Percentiles rank a stretch among this genome's conserved stretches.
phyloP scores from a whole-genome alignment of 2,329 filamentous ascomycete genomes.

The Botrytis elliptica region DNA sequence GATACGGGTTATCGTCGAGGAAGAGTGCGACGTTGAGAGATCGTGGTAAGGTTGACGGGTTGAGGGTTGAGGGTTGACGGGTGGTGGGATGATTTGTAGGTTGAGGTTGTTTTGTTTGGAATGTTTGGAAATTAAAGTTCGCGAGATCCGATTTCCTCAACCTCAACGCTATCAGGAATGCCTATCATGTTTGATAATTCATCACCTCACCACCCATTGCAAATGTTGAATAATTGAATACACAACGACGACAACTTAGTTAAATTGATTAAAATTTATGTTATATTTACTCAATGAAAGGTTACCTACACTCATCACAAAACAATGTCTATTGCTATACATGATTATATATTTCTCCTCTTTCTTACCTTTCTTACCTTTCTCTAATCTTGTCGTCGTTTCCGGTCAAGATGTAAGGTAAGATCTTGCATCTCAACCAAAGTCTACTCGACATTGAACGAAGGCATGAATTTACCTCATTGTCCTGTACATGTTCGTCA shows the following conservation, averaged over 20 bases:
- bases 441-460: neutral
- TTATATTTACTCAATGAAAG: neutral
- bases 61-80: neutral
- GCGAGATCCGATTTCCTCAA: neutral
- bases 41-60: neutral
- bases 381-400: neutral
- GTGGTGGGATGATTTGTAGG: neutral
- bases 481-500: neutral
- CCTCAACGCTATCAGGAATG: neutral
- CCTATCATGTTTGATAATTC: slow-evolving; percentile 2
- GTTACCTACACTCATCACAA: neutral
- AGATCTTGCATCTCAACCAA: neutral
- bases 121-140: slow-evolving; percentile 15
- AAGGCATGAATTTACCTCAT: neutral
- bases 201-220: neutral
- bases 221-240: neutral
- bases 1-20: neutral
- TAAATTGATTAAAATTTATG: too few species aligned
- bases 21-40: neutral
- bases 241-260: neutral
- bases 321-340: neutral
- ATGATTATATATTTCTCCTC: too few species aligned
- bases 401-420: neutral
- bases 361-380: too few species aligned
- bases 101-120: slow-evolving; percentile 4